Conservation (phyloP, 768 basidiomycete genomes). For the Zangia roseola region DNA sequence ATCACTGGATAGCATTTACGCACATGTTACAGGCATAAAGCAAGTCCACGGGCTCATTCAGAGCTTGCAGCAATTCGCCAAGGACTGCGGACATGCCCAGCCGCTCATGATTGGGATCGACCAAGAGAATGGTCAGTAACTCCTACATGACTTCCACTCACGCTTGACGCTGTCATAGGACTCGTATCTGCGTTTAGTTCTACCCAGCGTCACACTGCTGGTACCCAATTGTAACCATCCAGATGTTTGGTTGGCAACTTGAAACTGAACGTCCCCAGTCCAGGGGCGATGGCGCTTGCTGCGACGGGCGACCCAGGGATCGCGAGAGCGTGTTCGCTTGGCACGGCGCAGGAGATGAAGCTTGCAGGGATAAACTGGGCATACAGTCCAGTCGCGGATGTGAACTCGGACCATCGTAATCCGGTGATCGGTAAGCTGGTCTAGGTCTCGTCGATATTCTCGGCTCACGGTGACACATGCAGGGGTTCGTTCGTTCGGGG, state of each 20-base stretch:
- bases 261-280: slow-evolving; percentile 38
- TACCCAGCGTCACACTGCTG: slow-evolving; percentile 38
- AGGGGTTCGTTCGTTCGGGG: slow-evolving; percentile 73
- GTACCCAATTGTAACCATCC: slow-evolving; percentile 60
- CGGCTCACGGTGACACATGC: neutral
- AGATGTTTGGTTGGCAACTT: neutral
- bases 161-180: slow-evolving; percentile 36
- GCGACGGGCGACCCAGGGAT: slow-evolving; percentile 48
- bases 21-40: slow-evolving; percentile 44
- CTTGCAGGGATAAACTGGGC: slow-evolving; percentile 69
- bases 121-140: slow-evolving; percentile 63
- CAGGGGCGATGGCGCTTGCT: slow-evolving; percentile 72
- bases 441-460: neutral
- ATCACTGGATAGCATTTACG: neutral
- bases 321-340: slow-evolving; percentile 46
- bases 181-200: slow-evolving; percentile 69
- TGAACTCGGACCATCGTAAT: slow-evolving; percentile 67
- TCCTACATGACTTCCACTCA: neutral
- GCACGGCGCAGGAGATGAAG: slow-evolving; percentile 55
- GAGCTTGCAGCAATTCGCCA: slow-evolving; percentile 54
- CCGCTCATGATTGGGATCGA: slow-evolving; percentile 70
- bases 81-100: slow-evolving; percentile 49
- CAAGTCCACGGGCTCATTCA: slow-evolving; percentile 50
- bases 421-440: slow-evolving; percentile 61
- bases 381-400: slow-evolving; percentile 69